phyloP scores from a whole-genome alignment of 192 early-diverging fungal genomes.

The Coemansia sp. region DNA sequence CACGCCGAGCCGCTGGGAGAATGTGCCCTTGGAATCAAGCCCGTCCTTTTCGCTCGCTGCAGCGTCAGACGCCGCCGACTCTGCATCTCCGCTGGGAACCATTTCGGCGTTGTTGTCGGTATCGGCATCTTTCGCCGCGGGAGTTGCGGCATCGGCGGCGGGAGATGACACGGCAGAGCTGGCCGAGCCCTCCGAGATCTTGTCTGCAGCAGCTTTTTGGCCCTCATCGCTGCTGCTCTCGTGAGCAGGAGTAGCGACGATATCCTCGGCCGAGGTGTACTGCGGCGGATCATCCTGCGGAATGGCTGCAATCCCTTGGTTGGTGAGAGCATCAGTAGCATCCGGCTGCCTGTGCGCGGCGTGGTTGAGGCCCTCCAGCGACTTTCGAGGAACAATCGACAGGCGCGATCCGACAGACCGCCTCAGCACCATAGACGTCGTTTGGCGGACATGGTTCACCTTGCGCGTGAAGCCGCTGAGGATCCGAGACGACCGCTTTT shows the following conservation, averaged over 20 bases:
- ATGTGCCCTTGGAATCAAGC: conserved; percentile 5
- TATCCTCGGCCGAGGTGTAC: background rate
- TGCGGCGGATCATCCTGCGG: background rate
- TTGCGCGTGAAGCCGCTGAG: conserved; percentile 36
- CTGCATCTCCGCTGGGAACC: no score
- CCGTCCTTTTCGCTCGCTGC: conserved; percentile 5
- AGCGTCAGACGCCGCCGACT: no score
- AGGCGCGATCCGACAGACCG: conserved; percentile 34
- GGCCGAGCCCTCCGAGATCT: no score
- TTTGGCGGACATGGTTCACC: conserved; percentile 40
- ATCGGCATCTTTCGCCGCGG: no score
- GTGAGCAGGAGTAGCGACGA: background rate
- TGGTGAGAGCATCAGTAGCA: no score
- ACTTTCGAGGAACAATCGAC: conserved; percentile 6
- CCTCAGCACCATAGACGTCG: conserved; percentile 42
- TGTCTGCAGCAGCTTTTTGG: no score
- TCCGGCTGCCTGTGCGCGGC: background rate
- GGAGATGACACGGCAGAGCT: no score
- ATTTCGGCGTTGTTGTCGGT: background rate
- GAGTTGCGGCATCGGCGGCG: no score
- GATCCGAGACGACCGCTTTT: conserved; percentile 38
- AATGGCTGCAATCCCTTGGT: no score
- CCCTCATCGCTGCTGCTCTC: no score
- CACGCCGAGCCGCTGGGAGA: conserved; percentile 14
- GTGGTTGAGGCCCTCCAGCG: background rate